Conservation (phyloP, 2,329 filamentous ascomycete species). For the Domatiomyces globalis region DNA sequence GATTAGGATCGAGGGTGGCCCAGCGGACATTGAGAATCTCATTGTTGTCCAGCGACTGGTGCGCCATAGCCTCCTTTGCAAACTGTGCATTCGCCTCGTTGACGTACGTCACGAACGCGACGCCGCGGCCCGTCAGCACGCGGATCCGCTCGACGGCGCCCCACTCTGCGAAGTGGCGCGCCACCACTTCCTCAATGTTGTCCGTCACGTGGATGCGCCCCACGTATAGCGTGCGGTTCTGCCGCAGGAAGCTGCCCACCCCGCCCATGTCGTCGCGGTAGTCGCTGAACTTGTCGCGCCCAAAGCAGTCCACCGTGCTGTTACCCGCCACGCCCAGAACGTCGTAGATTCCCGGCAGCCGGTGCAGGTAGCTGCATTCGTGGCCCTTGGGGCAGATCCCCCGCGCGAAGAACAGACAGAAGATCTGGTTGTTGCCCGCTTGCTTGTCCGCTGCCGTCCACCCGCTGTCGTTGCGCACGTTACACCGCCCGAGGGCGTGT, state of each 20-base stretch:
- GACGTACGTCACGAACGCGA: conserved; percentile 87
- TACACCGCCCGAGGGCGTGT: conserved; percentile 72
- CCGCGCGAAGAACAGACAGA: conserved; percentile 85
- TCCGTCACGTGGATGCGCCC: conserved; percentile 90
- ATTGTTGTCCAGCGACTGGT: conserved; percentile 78
- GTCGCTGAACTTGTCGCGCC: conserved; percentile 79
- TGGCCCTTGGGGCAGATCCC: conserved; percentile 70
- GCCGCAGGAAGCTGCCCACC: conserved; percentile 81
- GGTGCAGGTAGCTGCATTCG: conserved; percentile 88
- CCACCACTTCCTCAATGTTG: conserved; percentile 91
- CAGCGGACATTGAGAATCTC: conserved; percentile 93
- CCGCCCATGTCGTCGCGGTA: conserved; percentile 98
- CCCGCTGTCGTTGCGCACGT: conserved; percentile 63
- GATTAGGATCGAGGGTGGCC: conserved; percentile 94
- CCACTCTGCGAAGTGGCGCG: conserved; percentile 93
- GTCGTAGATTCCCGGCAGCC: conserved; percentile 73
- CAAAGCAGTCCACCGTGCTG: conserved; percentile 89
- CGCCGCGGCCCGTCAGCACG: conserved; percentile 75
- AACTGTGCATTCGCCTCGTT: conserved; percentile 86
- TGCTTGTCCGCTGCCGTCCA: conserved; percentile 67
- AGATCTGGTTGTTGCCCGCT: conserved; percentile 44
- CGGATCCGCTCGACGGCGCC: conserved; percentile 78
- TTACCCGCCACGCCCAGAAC: conserved; percentile 49
- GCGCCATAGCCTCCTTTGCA: conserved; percentile 89
- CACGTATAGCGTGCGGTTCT: conserved; percentile 87